Evolutionary conservation across 148 eudicot species (phyloP), one percentile per base, ranked within the genome.

Genomic region (Nyssa sinensis): DNA sequence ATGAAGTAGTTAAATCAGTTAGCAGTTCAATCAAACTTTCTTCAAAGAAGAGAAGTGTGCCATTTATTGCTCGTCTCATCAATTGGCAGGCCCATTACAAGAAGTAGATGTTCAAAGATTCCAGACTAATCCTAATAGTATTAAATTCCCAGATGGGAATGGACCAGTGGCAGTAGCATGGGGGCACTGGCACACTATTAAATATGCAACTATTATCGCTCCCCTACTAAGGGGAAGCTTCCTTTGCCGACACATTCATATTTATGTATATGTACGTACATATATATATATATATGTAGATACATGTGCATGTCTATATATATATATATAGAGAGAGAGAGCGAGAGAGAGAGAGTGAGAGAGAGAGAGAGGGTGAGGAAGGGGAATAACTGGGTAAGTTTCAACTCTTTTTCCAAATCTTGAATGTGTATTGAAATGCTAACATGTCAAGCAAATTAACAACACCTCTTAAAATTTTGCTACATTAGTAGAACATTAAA

Each of bases 361-460:
- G n/a, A n/a, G n/a, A n/a, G n/a, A n/a, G n/a, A n/a, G n/a, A n/a
- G n/a, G n/a, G n/a, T n/a, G n/a, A n/a, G n/a, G n/a, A n/a, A n/a
- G n/a, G 47, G 7, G 11, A 41, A 1, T 44, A 44, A 19, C 16
- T 11, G 16, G 12, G 24, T 31, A 63, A 31, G 39, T 63, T 63
- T 39, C 66, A 31, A 30, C 10, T 16, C 19, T 31, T 0, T 63
- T 19, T 31, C 9, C 6, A 63, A 31, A 63, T 32, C 23, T 63
- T 32, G 10, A 31, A 3, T 39, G 31, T 11, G 9, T n/a, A 12
- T 67, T 13, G 70, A 67, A 67, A 25, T 44, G 70, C 70, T 41
- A 67, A 67, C 70, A 25, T 44, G 70, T 67, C 58, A 67, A 44
- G 58, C 55, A 67, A 67, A 63, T 19, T 14, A 63, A 32, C 28